Conservation (phyloP, 768 basidiomycete genomes). For the Phanerochaete sordida region DNA sequence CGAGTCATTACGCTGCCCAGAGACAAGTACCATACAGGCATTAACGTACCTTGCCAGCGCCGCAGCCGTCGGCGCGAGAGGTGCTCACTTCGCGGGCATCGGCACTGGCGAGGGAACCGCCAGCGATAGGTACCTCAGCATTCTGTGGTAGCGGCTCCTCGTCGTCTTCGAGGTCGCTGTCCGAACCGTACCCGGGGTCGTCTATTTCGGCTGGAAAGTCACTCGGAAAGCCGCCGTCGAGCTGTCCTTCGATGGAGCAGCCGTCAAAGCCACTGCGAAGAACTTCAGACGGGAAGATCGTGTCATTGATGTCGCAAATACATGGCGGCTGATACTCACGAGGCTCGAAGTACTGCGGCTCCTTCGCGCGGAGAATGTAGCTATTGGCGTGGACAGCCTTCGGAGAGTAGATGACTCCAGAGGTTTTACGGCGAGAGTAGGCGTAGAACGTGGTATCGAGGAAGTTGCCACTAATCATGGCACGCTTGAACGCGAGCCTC, state of each 20-base stretch:
- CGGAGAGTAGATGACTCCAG: conserved; percentile 4
- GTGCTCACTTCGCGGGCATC: too few relatives aligned
- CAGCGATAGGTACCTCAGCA: neutral
- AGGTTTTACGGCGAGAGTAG: neutral
- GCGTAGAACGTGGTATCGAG: conserved; percentile 13
- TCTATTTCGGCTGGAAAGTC: neutral
- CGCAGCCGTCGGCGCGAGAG: too few relatives aligned
- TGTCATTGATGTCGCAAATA: too few relatives aligned
- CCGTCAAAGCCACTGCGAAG: neutral
- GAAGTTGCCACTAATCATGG: conserved; percentile 4
- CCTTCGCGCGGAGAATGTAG: neutral
- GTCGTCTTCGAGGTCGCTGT: conserved; percentile 9
- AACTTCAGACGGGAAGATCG: neutral
- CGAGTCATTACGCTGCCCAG: too few relatives aligned
- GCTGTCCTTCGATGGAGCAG: neutral
- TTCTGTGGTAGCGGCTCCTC: neutral
- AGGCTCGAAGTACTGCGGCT: conserved; percentile 3
- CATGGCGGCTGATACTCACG: too few relatives aligned
- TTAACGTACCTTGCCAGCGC: too few relatives aligned
- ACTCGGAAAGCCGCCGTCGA: neutral
- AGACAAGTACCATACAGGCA: too few relatives aligned
- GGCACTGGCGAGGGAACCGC: neutral
- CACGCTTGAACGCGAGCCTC: conserved; percentile 1
- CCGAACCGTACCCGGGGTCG: neutral
- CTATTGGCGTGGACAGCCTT: conserved; percentile 10